A percentile compares a stretch with the other conserved stretches of the same genome.
Conservation (phyloP, 2,329 filamentous ascomycete species). For the Chaetomium strumarium region DNA sequence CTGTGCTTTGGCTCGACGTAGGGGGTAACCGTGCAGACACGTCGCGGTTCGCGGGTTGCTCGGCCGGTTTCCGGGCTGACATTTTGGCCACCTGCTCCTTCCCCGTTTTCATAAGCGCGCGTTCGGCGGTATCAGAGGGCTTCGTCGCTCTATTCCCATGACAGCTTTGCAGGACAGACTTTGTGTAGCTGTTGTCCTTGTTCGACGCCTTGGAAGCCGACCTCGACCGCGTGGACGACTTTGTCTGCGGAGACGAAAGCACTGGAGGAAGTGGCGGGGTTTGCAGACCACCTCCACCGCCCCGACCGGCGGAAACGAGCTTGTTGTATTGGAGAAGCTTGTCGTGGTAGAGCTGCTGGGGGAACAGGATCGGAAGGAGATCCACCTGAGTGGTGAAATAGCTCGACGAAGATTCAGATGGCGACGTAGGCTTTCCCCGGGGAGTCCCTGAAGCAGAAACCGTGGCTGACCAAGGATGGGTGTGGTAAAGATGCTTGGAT, state of each 20-base stretch:
- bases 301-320: conserved; percentile 52
- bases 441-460: conserved; percentile 24
- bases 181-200: conserved; percentile 43
- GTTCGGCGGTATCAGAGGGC: conserved; percentile 53
- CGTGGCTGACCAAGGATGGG: conserved; percentile 36
- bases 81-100: conserved; percentile 49
- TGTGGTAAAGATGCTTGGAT: conserved; percentile 42
- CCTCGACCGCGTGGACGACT: conserved; percentile 51
- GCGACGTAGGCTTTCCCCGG: conserved; percentile 31
- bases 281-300: conserved; percentile 49
- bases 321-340: conserved; percentile 61
- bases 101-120: conserved; percentile 52
- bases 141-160: conserved; percentile 60
- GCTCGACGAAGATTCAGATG: conserved; percentile 28
- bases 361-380: conserved; percentile 51
- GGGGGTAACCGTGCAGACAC: conserved; percentile 17
- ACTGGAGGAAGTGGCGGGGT: conserved; percentile 50
- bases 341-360: conserved; percentile 55
- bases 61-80: conserved; percentile 30
- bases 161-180: conserved; percentile 48
- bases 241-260: conserved; percentile 50
- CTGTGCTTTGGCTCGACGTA: conserved; percentile 14
- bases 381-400: conserved; percentile 36
- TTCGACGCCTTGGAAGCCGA: conserved; percentile 56
- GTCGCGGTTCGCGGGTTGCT: conserved; percentile 15